Evolutionary conservation across 2,329 filamentous ascomycete genomes (phyloP).

Genomic region (Botrytis squamosa): DNA sequence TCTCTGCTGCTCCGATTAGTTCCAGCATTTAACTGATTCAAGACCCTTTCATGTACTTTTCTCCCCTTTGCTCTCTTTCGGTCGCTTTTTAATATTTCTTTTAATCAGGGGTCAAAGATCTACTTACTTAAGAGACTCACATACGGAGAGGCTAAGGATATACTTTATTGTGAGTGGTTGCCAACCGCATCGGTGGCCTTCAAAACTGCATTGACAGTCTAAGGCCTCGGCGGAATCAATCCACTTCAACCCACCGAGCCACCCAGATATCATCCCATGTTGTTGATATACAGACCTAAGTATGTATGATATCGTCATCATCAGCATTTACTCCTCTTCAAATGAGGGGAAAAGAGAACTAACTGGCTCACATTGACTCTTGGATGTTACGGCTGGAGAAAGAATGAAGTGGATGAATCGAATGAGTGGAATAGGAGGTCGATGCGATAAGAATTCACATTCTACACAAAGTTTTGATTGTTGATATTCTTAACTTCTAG

Average conservation of each 20-base stretch:
- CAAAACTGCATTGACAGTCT: neutral
- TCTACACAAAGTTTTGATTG: neutral
- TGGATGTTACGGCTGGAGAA: too few species aligned
- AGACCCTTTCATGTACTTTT: neutral
- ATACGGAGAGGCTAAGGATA: neutral
- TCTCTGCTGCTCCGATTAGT: neutral
- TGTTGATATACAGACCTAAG: neutral
- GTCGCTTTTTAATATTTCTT: neutral
- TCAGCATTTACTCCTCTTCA: neutral
- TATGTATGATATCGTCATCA: conserved; percentile 1
- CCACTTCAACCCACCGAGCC: neutral
- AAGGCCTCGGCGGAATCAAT: conserved; percentile 1
- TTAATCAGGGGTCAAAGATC: conserved; percentile 1
- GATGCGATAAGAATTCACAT: neutral
- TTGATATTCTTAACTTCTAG: neutral
- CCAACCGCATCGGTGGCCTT: neutral
- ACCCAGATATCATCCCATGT: neutral
- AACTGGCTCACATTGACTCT: neutral
- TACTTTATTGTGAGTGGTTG: neutral
- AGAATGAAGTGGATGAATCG: neutral
- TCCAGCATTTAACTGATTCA: neutral
- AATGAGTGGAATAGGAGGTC: too few species aligned
- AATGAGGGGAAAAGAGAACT: neutral
- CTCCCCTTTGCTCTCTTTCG: neutral
- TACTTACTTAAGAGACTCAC: neutral